Percentiles rank a stretch among this genome's conserved stretches.
Evolutionary conservation across 1,139 yeast species (phyloP).

Genomic region (Diutina mesorugosa): DNA sequence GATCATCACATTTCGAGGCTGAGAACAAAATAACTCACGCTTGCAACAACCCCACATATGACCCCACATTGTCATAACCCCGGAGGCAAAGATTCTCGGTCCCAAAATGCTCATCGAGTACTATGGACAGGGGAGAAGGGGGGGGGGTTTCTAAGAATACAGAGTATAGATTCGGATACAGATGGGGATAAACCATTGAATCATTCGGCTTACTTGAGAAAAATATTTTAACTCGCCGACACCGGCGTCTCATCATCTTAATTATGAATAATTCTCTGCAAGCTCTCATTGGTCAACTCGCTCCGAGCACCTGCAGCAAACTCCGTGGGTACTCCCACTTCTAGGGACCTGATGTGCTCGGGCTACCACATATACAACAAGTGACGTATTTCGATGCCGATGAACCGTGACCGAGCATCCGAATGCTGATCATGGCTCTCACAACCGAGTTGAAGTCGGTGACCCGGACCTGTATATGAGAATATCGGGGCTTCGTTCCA

Average conservation of each 20-base stretch:
- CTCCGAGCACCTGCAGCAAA: neutral
- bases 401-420: neutral
- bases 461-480: constrained; percentile 1
- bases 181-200: neutral
- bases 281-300: neutral
- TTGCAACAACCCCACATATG: neutral
- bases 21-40: neutral
- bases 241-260: neutral
- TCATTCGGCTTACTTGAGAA: neutral
- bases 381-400: neutral
- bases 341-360: neutral
- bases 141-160: neutral
- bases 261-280: neutral
- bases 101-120: neutral
- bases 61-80: neutral
- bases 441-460: neutral
- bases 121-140: neutral
- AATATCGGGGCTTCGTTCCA: neutral
- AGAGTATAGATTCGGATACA: neutral
- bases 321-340: neutral
- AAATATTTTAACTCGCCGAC: neutral
- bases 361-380: neutral
- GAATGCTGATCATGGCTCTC: neutral
- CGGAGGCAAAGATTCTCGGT: neutral
- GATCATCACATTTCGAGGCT: neutral